Conservation (phyloP, 1,139 yeast species). For the Scheffersomyces insectosa region DNA sequence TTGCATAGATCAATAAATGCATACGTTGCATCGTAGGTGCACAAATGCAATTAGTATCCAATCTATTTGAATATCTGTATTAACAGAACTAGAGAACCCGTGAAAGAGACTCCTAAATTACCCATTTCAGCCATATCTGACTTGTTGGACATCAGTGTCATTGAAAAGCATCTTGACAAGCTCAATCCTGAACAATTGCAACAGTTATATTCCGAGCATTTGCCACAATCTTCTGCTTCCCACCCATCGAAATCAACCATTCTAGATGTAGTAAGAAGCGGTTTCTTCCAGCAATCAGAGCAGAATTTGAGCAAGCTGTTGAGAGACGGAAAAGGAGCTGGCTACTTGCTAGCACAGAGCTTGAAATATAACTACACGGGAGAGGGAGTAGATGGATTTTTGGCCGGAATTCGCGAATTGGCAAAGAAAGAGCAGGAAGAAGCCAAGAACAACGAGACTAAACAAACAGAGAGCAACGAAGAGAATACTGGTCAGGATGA, state of each 20-base stretch:
- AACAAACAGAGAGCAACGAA: background rate
- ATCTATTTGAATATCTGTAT: background rate
- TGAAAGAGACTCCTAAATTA: constrained; percentile 2
- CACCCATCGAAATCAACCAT: constrained; percentile 43
- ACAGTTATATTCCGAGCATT: constrained; percentile 34
- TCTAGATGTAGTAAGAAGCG: constrained; percentile 49
- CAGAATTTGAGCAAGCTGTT: constrained; percentile 47
- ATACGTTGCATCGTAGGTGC: background rate
- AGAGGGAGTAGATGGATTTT: constrained; percentile 58
- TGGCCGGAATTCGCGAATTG: constrained; percentile 46
- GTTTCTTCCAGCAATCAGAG: constrained; percentile 53
- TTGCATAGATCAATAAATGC: constrained; percentile 1
- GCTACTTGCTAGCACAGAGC: constrained; percentile 52
- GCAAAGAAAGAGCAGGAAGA: constrained; percentile 22
- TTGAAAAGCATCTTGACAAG: constrained; percentile 40
- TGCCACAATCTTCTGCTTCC: constrained; percentile 43
- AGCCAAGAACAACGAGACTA: constrained; percentile 1
- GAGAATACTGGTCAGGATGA: background rate
- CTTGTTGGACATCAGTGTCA: constrained; percentile 38
- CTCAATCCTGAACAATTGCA: constrained; percentile 38
- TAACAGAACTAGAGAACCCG: constrained; percentile 1
- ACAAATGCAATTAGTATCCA: background rate
- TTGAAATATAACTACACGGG: constrained; percentile 55
- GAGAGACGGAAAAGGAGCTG: constrained; percentile 44
- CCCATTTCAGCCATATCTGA: constrained; percentile 37